These are phyloP conservation scores for Nakazawaea anatomiae DNA, from an alignment of 805 yeast genomes.

Conservation along the genomic window DNA sequence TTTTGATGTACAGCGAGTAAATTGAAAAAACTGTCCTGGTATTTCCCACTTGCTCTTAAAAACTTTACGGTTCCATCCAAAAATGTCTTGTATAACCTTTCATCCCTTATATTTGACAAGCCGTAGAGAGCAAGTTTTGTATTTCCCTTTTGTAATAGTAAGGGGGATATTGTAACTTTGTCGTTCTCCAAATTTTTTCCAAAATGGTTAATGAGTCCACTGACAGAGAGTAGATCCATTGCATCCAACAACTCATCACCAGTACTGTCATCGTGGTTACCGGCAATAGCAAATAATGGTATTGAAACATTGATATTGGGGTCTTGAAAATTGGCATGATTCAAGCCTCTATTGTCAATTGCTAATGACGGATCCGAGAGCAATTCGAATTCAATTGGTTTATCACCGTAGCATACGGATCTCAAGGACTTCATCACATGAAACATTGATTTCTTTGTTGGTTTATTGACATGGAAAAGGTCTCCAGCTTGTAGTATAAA, in stretches of 20 bases:
- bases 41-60: constrained; percentile 46
- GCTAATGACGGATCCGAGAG: constrained; percentile 71
- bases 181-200: constrained; percentile 79
- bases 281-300: constrained; percentile 89
- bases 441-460: constrained; percentile 78
- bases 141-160: constrained; percentile 74
- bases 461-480: constrained; percentile 84
- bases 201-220: constrained; percentile 85
- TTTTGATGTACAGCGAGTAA: constrained; percentile 89
- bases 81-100: constrained; percentile 76
- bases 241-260: constrained; percentile 83
- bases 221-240: constrained; percentile 72
- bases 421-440: constrained; percentile 74
- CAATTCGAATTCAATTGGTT: constrained; percentile 80
- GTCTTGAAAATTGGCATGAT: constrained; percentile 82
- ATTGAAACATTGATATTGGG: constrained; percentile 83
- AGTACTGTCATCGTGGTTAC: constrained; percentile 95
- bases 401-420: constrained; percentile 71
- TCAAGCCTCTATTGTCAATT: constrained; percentile 53
- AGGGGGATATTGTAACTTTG: constrained; percentile 65
- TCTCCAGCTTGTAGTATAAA: constrained; percentile 92
- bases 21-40: constrained; percentile 69
- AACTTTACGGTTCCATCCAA: constrained; percentile 77
- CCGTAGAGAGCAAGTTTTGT: constrained; percentile 88
- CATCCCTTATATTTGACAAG: constrained; percentile 83